These are phyloP conservation scores for Clausena lansium DNA, from an alignment of 345 rosid genomes.

Conservation along the genomic window DNA sequence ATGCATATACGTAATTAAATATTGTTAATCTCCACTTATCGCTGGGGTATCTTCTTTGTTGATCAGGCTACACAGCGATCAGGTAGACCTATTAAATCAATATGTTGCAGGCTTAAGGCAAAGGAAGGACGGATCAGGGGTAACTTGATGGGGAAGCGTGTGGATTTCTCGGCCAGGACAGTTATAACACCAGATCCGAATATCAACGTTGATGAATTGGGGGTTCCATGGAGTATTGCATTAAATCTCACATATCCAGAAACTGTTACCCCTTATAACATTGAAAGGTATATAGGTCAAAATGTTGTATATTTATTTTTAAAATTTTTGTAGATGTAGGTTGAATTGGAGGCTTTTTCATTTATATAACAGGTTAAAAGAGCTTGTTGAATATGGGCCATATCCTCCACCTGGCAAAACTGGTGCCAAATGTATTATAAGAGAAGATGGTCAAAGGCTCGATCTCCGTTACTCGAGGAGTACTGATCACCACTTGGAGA, in stretches of 20 bases:
- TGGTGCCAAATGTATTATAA: conserved; percentile 93
- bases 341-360: too few relatives aligned
- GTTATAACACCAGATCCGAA: conserved; percentile 96
- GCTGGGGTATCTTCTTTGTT: conserved; percentile 10
- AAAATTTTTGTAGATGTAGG: background rate
- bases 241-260: conserved; percentile 94
- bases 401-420: conserved; percentile 98
- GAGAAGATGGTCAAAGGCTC: conserved; percentile 98
- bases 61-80: conserved; percentile 89
- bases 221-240: conserved; percentile 98
- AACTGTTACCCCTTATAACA: conserved; percentile 94
- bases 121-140: conserved; percentile 96
- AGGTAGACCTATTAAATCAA: conserved; percentile 94
- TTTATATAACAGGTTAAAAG: too few relatives aligned
- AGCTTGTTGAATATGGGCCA: conserved; percentile 94
- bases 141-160: conserved; percentile 93
- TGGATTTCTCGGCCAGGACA: conserved; percentile 91
- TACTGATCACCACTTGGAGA: conserved; percentile 96
- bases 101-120: conserved; percentile 95
- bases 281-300: conserved; percentile 60
- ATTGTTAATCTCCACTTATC: conserved; percentile 1
- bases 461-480: conserved; percentile 97
- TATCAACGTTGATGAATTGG: conserved; percentile 87
- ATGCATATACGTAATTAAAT: background rate
- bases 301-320: background rate